Evolutionary conservation across 1,139 yeast genomes (phyloP).

Genomic region (Taphrina populina): DNA sequence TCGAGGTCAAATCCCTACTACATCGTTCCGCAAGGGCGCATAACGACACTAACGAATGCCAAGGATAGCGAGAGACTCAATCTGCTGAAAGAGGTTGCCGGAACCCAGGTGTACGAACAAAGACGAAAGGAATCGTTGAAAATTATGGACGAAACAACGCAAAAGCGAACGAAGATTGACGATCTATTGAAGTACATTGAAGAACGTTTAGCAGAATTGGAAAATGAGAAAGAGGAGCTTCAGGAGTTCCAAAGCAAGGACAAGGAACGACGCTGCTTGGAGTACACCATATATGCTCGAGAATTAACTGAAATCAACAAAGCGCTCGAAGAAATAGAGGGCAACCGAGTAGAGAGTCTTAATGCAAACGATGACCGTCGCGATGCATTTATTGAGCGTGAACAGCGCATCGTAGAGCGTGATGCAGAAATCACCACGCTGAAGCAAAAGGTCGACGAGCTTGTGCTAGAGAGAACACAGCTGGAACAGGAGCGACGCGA

Average conservation of each 20-base stretch:
- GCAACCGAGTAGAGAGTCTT: conserved; percentile 56
- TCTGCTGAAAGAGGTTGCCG: conserved; percentile 86
- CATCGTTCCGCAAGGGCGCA: conserved; percentile 92
- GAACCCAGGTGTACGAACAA: conserved; percentile 85
- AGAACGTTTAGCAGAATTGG: conserved; percentile 71
- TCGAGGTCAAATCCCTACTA: conserved; percentile 89
- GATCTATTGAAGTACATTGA: conserved; percentile 70
- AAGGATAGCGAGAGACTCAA: conserved; percentile 77
- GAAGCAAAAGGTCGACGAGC: conserved; percentile 46
- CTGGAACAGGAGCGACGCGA: conserved; percentile 53
- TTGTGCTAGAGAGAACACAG: conserved; percentile 51
- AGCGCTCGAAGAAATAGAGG: conserved; percentile 63
- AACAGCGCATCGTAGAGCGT: conserved; percentile 50
- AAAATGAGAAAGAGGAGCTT: conserved; percentile 75
- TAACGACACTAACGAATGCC: conserved; percentile 77
- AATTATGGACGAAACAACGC: conserved; percentile 72
- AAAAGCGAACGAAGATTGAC: conserved; percentile 70
- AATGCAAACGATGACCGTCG: conserved; percentile 52
- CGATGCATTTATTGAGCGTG: conserved; percentile 53
- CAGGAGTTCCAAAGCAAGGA: conserved; percentile 67
- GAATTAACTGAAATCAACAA: conserved; percentile 64
- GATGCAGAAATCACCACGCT: conserved; percentile 53
- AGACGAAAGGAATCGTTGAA: conserved; percentile 75
- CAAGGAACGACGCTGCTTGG: conserved; percentile 66
- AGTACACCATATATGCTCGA: conserved; percentile 73